Evolutionary conservation across 768 basidiomycete species (phyloP).

Genomic region (Amanita fuliginea): DNA sequence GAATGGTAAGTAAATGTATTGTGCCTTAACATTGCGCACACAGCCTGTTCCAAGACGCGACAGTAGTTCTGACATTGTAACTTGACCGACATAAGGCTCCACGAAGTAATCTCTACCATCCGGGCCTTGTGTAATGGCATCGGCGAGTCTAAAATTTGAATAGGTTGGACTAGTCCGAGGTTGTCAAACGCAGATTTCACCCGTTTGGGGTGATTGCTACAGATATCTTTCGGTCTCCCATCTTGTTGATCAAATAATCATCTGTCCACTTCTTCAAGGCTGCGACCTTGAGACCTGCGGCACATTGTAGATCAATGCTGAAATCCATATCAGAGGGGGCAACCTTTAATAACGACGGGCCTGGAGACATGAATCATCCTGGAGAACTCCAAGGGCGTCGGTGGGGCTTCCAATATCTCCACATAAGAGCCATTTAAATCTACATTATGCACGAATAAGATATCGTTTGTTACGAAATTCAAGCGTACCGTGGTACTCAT

Average conservation of each 20-base stretch:
- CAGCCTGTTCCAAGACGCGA: conserved; percentile 25
- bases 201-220: conserved; percentile 81
- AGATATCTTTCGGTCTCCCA: conserved; percentile 47
- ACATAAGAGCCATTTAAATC: conserved; percentile 15
- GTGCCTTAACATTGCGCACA: neutral
- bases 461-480: neutral
- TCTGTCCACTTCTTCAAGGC: conserved; percentile 52
- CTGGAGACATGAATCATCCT: conserved; percentile 56
- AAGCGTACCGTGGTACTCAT: conserved; percentile 29
- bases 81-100: conserved; percentile 60
- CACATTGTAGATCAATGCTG: neutral
- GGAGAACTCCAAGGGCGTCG: conserved; percentile 60
- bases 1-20: neutral
- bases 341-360: conserved; percentile 68
- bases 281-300: conserved; percentile 38
- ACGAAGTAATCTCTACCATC: conserved; percentile 58
- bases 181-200: conserved; percentile 26
- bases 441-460: neutral
- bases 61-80: conserved; percentile 47
- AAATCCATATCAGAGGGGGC: neutral
- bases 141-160: conserved; percentile 45
- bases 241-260: conserved; percentile 43
- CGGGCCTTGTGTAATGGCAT: conserved; percentile 48
- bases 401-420: conserved; percentile 40
- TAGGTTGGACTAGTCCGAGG: conserved; percentile 1